Conservation (phyloP, 2,329 filamentous ascomycete species). For the Hypoxylon sp. region DNA sequence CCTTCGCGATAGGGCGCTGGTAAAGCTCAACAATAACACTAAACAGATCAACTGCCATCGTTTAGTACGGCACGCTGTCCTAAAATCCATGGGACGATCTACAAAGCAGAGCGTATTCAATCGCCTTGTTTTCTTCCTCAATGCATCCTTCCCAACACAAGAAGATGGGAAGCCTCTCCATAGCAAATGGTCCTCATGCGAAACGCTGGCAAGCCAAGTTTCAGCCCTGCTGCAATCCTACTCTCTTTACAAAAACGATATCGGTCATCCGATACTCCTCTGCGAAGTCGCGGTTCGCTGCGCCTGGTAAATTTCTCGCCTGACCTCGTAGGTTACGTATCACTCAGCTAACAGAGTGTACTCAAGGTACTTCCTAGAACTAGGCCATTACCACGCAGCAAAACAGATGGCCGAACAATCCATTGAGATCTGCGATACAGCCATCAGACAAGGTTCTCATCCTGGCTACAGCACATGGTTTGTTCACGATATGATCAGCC, state of each 20-base stretch:
- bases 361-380: conserved; percentile 10
- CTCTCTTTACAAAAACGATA: not conserved
- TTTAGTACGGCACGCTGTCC: not conserved
- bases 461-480: not conserved
- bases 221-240: not conserved
- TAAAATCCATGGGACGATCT: not conserved
- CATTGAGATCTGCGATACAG: not conserved
- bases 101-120: not conserved
- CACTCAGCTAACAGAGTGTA: not conserved
- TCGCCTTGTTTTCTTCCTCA: conserved; percentile 4
- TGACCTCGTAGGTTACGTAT: not conserved
- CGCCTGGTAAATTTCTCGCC: not conserved
- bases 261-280: conserved; percentile 5
- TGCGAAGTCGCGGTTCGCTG: conserved; percentile 9
- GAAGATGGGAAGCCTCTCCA: conserved; percentile 9
- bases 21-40: conserved; percentile 2
- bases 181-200: conserved; percentile 5
- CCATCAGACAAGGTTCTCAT: not conserved
- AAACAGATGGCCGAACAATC: conserved; percentile 6
- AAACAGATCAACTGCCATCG: conserved; percentile 1
- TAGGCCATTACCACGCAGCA: not conserved
- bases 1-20: not conserved
- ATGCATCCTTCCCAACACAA: conserved; percentile 10
- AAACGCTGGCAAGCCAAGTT: conserved; percentile 4
- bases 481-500: conserved; percentile 2